A percentile compares a stretch with the other conserved stretches of the same genome.
These are phyloP conservation scores for Jacaranda copaia DNA, from an alignment of 257 asterid genomes.

Conservation along the genomic window DNA sequence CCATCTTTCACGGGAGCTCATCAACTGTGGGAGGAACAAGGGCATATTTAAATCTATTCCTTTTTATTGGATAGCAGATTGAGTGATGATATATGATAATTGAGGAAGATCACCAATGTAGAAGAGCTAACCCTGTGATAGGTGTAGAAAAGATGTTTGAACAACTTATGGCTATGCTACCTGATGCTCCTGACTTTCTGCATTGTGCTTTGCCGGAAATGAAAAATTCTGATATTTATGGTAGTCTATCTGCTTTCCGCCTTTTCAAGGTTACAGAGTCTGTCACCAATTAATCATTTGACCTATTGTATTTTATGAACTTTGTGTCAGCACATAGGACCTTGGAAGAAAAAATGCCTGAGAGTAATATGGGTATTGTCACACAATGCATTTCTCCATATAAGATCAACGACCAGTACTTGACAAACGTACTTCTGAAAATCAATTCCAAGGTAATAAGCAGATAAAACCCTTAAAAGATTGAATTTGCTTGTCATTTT, in stretches of 20 bases:
- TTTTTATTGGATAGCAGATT: slow-evolving; percentile 60
- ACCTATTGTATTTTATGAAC: slow-evolving; percentile 29
- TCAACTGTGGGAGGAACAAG: slow-evolving; percentile 78
- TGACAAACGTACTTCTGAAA: slow-evolving; percentile 88
- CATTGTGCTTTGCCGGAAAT: slow-evolving; percentile 90
- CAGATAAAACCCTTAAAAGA: not conserved
- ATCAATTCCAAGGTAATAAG: slow-evolving; percentile 81
- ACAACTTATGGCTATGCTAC: slow-evolving; percentile 65
- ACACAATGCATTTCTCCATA: slow-evolving; percentile 82
- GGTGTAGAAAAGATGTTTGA: slow-evolving; percentile 93
- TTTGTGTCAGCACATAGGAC: slow-evolving; percentile 58
- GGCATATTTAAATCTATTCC: slow-evolving; percentile 51
- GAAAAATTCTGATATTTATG: slow-evolving; percentile 80
- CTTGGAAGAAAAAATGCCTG: slow-evolving; percentile 91
- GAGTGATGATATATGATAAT: slow-evolving; percentile 83
- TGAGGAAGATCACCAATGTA: slow-evolving; percentile 78
- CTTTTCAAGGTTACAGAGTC: slow-evolving; percentile 23
- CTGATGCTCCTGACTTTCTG: slow-evolving; percentile 76
- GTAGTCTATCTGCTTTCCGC: slow-evolving; percentile 46
- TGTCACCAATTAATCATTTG: slow-evolving; percentile 9
- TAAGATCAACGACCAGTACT: slow-evolving; percentile 81
- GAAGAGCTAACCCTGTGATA: slow-evolving; percentile 62
- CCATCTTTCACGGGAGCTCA: slow-evolving; percentile 83
- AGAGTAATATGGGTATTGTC: slow-evolving; percentile 68
- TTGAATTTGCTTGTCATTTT: slow-evolving; percentile 22